Evolutionary conservation across 331 rosid species (phyloP).

Genomic region (Pyrus hybrid): DNA sequence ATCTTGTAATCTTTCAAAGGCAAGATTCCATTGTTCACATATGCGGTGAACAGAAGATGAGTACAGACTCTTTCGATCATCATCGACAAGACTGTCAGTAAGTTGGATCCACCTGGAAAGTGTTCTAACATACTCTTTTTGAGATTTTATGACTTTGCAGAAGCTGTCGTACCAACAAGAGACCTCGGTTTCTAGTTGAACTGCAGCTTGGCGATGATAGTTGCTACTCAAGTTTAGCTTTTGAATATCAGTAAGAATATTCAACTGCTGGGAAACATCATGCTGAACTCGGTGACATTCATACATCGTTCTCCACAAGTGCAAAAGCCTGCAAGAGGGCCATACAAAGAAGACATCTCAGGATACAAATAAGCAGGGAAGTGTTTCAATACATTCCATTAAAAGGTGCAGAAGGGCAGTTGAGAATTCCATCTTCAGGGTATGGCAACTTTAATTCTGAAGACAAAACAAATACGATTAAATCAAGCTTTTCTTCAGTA

Average conservation of each 20-base stretch:
- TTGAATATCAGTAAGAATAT: slow-evolving; percentile 45
- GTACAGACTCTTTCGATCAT: slow-evolving; percentile 23
- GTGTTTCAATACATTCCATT: not conserved
- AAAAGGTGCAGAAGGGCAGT: not conserved
- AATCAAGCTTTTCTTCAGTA: not conserved
- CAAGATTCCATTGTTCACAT: slow-evolving; percentile 55
- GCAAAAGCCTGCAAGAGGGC: slow-evolving; percentile 54
- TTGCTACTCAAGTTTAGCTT: slow-evolving; percentile 47
- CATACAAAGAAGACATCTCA: not conserved
- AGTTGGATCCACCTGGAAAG: slow-evolving; percentile 63
- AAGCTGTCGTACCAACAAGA: slow-evolving; percentile 66
- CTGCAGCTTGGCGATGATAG: slow-evolving; percentile 58
- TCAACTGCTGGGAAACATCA: slow-evolving; percentile 58
- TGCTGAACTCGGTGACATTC: slow-evolving; percentile 66
- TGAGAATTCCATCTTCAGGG: not conserved
- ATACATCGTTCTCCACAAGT: slow-evolving; percentile 74
- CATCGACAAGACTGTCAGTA: slow-evolving; percentile 38
- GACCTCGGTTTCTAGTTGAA: slow-evolving; percentile 65
- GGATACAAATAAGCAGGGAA: not conserved
- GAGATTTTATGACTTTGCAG: slow-evolving; percentile 63
- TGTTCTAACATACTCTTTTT: slow-evolving; percentile 56
- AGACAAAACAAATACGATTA: not conserved
- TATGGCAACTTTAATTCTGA: not conserved
- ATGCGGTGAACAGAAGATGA: slow-evolving; percentile 34
- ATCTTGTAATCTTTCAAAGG: slow-evolving; percentile 57